Evolutionary conservation across 208 protist genomes (phyloP).

Genomic region (Acanthamoeba castellanii): DNA sequence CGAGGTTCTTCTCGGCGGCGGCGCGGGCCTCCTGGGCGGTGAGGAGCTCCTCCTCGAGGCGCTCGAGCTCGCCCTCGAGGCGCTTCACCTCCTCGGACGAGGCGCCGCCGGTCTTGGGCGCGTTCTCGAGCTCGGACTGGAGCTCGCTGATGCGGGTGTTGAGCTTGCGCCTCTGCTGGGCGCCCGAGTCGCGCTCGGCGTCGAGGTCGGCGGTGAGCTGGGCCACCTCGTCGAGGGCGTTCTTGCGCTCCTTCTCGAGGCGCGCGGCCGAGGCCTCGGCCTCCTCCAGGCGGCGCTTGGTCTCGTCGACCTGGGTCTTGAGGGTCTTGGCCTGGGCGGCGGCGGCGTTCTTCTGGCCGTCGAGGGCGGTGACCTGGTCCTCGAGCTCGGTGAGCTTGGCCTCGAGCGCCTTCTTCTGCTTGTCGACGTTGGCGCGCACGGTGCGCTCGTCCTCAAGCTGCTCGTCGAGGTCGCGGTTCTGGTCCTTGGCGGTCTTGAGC

Average conservation of each 20-base stretch:
- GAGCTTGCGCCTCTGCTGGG: conserved; percentile 79
- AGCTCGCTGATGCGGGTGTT: conserved; percentile 53
- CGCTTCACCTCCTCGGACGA: conserved; percentile 75
- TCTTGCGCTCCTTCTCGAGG: conserved; percentile 51
- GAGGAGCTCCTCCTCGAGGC: conserved; percentile 76
- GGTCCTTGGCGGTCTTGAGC: conserved; percentile 60
- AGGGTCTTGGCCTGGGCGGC: conserved; percentile 41
- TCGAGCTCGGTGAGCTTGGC: conserved; percentile 80
- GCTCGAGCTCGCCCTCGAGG: conserved; percentile 74
- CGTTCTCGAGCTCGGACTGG: conserved; percentile 32
- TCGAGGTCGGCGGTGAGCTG: conserved; percentile 78
- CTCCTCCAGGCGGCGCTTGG: conserved; percentile 46
- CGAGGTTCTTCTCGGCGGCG: conserved; percentile 60
- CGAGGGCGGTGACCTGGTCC: conserved; percentile 75
- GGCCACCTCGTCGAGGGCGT: background rate
- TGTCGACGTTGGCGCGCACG: conserved; percentile 77
- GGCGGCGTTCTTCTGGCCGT: conserved; percentile 59
- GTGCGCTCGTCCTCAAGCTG: conserved; percentile 79
- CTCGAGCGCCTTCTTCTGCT: conserved; percentile 84
- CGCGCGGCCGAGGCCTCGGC: background rate
- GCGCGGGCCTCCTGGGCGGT: conserved; percentile 66
- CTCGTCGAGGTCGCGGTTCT: conserved; percentile 76
- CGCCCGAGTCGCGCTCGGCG: conserved; percentile 59
- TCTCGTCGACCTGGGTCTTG: conserved; percentile 54
- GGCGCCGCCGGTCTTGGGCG: conserved; percentile 49